Conservation (phyloP, 495 filamentous ascomycete species). For the Podospora conica region DNA sequence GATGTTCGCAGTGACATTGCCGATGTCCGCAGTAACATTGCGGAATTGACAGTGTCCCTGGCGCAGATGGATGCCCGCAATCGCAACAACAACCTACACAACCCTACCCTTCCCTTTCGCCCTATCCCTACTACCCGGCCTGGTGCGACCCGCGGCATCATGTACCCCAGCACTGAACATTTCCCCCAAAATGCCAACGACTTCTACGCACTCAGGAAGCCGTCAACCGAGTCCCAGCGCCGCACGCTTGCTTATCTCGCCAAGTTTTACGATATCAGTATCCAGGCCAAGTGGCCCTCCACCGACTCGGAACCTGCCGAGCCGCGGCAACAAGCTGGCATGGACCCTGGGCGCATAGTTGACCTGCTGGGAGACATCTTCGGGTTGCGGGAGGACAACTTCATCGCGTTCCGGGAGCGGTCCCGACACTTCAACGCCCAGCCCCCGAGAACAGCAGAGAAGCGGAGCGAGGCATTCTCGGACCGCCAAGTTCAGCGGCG, state of each 20-base stretch:
- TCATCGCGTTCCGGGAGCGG: not conserved
- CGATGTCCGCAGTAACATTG: no score
- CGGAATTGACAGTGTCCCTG: no score
- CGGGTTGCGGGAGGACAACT: not conserved
- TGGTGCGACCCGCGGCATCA: not conserved
- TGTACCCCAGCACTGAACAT: not conserved
- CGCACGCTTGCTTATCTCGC: not conserved
- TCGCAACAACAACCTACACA: not conserved
- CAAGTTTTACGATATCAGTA: not conserved
- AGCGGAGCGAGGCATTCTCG: no score
- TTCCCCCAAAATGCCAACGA: not conserved
- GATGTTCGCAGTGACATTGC: no score
- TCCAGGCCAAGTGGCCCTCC: not conserved
- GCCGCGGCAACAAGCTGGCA: not conserved
- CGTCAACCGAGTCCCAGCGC: not conserved
- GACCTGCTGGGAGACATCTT: not conserved
- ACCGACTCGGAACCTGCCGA: no score
- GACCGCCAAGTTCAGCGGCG: no score
- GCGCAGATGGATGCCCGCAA: not conserved
- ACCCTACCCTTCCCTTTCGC: not conserved
- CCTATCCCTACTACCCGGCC: not conserved
- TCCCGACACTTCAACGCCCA: not conserved
- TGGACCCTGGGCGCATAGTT: not conserved
- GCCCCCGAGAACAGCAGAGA: not conserved
- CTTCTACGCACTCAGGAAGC: not conserved